A percentile compares a stretch with the other conserved stretches of the same genome.
phyloP scores from a whole-genome alignment of 2,329 filamentous ascomycete species.

The Curvularia lunata region DNA sequence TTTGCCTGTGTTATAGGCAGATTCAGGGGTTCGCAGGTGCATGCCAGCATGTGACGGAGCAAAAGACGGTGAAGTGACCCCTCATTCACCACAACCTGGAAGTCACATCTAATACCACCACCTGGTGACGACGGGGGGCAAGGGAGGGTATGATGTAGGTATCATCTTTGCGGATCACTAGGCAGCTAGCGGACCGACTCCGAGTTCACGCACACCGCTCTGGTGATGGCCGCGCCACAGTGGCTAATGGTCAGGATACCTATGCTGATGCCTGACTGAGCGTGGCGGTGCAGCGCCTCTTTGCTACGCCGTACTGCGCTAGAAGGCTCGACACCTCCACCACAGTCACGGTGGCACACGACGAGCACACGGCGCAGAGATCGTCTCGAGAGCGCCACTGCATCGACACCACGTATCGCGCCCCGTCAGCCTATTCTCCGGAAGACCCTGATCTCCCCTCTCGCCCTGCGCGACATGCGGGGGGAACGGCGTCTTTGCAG shows the following conservation, averaged over 20 bases:
- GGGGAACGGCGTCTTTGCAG: constrained; percentile 9
- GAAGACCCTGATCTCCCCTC: constrained; percentile 14
- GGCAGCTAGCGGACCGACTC: constrained; percentile 5
- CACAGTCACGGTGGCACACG: background rate
- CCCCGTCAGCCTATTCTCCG: constrained; percentile 11
- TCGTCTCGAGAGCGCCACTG: background rate
- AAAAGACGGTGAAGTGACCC: background rate
- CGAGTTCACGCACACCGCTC: constrained; percentile 12
- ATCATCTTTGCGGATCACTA: constrained; percentile 1
- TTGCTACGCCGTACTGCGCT: background rate
- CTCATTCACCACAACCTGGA: background rate
- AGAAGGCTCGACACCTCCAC: background rate
- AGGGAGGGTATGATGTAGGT: constrained; percentile 5
- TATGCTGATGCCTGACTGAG: background rate
- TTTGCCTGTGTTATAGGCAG: background rate
- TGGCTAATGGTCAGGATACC: background rate
- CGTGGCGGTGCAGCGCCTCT: constrained; percentile 1
- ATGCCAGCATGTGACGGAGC: background rate
- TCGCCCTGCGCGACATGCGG: constrained; percentile 6
- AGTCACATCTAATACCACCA: background rate
- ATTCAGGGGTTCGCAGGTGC: background rate
- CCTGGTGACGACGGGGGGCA: background rate
- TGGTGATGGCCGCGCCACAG: constrained; percentile 4
- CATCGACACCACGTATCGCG: constrained; percentile 13
- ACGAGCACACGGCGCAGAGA: background rate